These are phyloP conservation scores for Penicillium pancosmium DNA, from an alignment of 495 filamentous ascomycete genomes.

Conservation along the genomic window DNA sequence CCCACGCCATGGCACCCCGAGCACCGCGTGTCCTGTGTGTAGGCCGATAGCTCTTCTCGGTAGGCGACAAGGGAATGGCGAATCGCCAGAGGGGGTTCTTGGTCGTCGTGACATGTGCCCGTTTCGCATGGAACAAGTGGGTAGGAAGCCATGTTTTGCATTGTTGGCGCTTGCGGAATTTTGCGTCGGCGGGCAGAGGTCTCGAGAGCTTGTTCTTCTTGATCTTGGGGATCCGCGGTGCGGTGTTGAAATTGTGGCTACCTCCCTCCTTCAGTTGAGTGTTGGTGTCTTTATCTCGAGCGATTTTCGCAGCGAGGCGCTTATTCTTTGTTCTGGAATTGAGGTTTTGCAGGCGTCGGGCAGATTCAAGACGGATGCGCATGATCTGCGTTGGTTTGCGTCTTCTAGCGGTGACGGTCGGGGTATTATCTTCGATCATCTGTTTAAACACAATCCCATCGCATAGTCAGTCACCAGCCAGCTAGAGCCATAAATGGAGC, in stretches of 20 bases:
- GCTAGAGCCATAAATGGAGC: neutral
- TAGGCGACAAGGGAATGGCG: conserved; percentile 78
- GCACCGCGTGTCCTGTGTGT: conserved; percentile 81
- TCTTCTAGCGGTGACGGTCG: conserved; percentile 71
- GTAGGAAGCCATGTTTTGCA: conserved; percentile 95
- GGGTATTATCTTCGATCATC: conserved; percentile 92
- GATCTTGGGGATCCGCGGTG: conserved; percentile 64
- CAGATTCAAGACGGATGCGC: conserved; percentile 81
- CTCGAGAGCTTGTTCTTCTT: conserved; percentile 69
- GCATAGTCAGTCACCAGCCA: neutral
- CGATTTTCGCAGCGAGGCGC: conserved; percentile 32
- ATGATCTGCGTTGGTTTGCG: conserved; percentile 70
- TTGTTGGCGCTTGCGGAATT: conserved; percentile 82
- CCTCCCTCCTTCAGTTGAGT: conserved; percentile 38
- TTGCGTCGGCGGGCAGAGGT: conserved; percentile 65
- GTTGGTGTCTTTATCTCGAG: conserved; percentile 30
- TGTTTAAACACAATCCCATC: conserved; percentile 16
- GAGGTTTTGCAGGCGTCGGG: conserved; percentile 68
- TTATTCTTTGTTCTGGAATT: conserved; percentile 59
- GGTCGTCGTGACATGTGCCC: conserved; percentile 82
- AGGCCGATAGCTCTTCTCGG: conserved; percentile 83
- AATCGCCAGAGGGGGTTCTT: conserved; percentile 86
- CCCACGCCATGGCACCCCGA: conserved; percentile 77
- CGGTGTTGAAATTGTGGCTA: conserved; percentile 41
- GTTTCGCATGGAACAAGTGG: conserved; percentile 90